Evolutionary conservation across 192 early-diverging fungal species (phyloP), one percentile per base, ranked within the genome.

Genomic region (Backusella circina): DNA sequence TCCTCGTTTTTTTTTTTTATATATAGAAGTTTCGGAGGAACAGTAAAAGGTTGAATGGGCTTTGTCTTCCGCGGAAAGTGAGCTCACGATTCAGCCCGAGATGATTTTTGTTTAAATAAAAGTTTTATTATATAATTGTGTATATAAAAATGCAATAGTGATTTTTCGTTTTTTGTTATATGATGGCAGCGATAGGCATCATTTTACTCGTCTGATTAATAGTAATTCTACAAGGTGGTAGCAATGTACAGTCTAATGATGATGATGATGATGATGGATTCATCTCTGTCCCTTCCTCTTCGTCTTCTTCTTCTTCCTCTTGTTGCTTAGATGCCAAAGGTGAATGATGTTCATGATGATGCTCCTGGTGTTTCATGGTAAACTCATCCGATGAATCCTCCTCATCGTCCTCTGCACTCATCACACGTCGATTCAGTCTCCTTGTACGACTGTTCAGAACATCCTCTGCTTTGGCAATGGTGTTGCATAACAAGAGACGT

Each of bases 401-500:
- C 10, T 82, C 75, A 31, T 72, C 65, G 33, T 79, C 78, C 65
- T 79, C 78, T 9, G 65, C 31, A 18, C 39, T 28, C 73, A 79
- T 71, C 18, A 79, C 78, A 39, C 78, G 73, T 5, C 78, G 69
- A 66, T 75, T 79, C 1, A 57, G 38, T 7, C 78, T 74, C 31
- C 37, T 41, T 8, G 74, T 72, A 23, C 78, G 73, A 21, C 72
- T 71, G 21, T 75, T 47, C 15, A 79, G 51, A 0, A 79, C 39
- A 38, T 74, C 69, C 32, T 79, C 78, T 5, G 78, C 78, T 13
- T 75, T 69, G 31, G 35, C 37, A 33, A 79, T 75, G n/a, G 74
- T 79, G 31, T 75, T 69, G 39, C 70, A 79, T 6, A 79, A 70
- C n/a, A 79, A 37, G 28, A 79, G 54, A 32, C 78, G 41, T 71